These are phyloP conservation scores for Obba rivulosa DNA, from an alignment of 768 basidiomycete species.

Conservation along the genomic window DNA sequence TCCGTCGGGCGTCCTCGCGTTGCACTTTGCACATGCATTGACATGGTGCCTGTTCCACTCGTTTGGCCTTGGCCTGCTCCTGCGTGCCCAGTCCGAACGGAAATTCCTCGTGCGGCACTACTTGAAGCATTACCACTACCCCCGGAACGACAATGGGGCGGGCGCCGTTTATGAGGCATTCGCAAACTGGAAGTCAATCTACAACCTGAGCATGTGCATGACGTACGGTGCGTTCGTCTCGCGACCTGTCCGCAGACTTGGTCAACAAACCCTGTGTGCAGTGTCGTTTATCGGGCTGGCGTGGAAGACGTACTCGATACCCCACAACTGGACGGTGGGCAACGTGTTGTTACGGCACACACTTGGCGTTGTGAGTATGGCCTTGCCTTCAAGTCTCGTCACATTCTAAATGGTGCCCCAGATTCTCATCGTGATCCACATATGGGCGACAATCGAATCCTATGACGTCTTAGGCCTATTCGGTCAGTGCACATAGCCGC, in stretches of 20 bases:
- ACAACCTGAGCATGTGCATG: conserved; percentile 93
- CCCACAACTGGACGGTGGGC: conserved; percentile 82
- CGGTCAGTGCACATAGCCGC: conserved; percentile 40
- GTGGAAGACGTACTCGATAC: conserved; percentile 85
- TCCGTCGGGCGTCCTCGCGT: conserved; percentile 38
- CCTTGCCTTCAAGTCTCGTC: background rate
- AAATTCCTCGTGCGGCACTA: conserved; percentile 94
- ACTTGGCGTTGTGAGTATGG: conserved; percentile 66
- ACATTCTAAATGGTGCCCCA: background rate
- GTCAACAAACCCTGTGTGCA: conserved; percentile 23
- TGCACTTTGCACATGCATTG: conserved; percentile 82
- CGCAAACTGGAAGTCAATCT: conserved; percentile 89
- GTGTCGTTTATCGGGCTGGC: conserved; percentile 83
- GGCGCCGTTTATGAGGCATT: conserved; percentile 92
- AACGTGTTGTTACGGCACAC: conserved; percentile 85
- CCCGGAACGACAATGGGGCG: conserved; percentile 57
- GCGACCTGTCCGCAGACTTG: background rate
- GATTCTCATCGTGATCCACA: conserved; percentile 72
- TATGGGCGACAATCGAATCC: conserved; percentile 88
- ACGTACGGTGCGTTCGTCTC: conserved; percentile 65
- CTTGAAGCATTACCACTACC: conserved; percentile 91
- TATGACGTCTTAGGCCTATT: conserved; percentile 93
- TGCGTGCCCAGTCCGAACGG: conserved; percentile 77
- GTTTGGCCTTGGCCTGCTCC: conserved; percentile 77
- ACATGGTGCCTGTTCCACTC: conserved; percentile 86